Percentiles rank a stretch among this genome's conserved stretches.
Evolutionary conservation across 805 yeast genomes (phyloP).

Genomic region (Middelhovenomyces tepae): DNA sequence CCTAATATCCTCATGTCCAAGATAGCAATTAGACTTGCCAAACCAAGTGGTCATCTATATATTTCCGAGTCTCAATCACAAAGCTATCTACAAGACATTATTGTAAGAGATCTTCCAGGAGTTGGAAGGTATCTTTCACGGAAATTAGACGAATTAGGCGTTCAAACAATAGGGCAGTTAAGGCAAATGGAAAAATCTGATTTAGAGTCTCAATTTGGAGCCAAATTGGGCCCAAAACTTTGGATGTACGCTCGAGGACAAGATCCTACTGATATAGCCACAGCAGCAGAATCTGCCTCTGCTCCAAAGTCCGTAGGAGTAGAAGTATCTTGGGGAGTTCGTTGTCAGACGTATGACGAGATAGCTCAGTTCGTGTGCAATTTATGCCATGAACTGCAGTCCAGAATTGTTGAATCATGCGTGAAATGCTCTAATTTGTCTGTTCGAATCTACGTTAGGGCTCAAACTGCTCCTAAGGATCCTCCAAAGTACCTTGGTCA

Average conservation of each 20-base stretch:
- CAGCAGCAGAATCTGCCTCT: slow-evolving; percentile 27
- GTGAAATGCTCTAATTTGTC: slow-evolving; percentile 50
- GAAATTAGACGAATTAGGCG: slow-evolving; percentile 33
- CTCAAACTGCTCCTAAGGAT: slow-evolving; percentile 57
- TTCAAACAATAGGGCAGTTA: slow-evolving; percentile 34
- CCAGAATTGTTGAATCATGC: slow-evolving; percentile 40
- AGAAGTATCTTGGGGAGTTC: slow-evolving; percentile 85
- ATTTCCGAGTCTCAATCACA: slow-evolving; percentile 27
- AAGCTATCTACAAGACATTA: slow-evolving; percentile 31
- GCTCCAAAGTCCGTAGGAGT: slow-evolving; percentile 69
- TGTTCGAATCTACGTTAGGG: slow-evolving; percentile 56
- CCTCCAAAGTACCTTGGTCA: slow-evolving; percentile 78
- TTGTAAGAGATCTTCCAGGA: slow-evolving; percentile 35
- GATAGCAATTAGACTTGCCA: slow-evolving; percentile 61
- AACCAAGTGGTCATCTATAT: slow-evolving; percentile 60
- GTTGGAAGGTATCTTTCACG: slow-evolving; percentile 34
- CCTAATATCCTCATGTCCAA: slow-evolving; percentile 69
- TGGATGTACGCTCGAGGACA: slow-evolving; percentile 64
- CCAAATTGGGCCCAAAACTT: slow-evolving; percentile 59
- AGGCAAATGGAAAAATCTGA: slow-evolving; percentile 26
- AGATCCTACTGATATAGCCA: slow-evolving; percentile 44
- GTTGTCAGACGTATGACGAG: slow-evolving; percentile 55
- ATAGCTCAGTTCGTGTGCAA: slow-evolving; percentile 54
- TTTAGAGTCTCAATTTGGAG: slow-evolving; percentile 49
- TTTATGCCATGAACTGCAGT: slow-evolving; percentile 50